phyloP scores from a whole-genome alignment of 2,329 filamentous ascomycete species.

The Calonectria fujianensis region DNA sequence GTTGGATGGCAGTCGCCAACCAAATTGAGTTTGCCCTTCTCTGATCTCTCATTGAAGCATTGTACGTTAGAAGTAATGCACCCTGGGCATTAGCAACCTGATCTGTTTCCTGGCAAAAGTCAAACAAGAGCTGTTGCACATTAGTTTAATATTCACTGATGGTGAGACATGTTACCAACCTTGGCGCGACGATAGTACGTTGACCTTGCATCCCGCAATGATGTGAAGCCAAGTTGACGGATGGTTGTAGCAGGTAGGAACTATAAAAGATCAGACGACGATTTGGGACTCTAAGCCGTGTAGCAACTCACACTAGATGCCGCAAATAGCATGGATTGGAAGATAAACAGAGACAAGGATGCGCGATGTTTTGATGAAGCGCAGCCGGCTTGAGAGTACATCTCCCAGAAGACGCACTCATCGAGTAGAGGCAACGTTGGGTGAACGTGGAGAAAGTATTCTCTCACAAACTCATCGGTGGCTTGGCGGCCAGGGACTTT shows the following conservation, averaged over 20 bases:
- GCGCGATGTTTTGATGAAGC: not conserved
- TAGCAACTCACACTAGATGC: conserved; percentile 37
- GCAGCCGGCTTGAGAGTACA: conserved; percentile 18
- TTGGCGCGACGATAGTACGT: conserved; percentile 45
- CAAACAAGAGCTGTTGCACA: conserved; percentile 37
- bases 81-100: conserved; percentile 37
- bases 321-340: conserved; percentile 45
- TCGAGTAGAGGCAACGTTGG: conserved; percentile 39
- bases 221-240: conserved; percentile 38
- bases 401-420: conserved; percentile 40
- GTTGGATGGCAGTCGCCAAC: conserved; percentile 43
- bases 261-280: conserved; percentile 22
- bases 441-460: conserved; percentile 45
- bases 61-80: conserved; percentile 39
- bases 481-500: conserved; percentile 37
- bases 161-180: not conserved
- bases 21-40: conserved; percentile 43
- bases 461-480: conserved; percentile 39
- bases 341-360: conserved; percentile 36
- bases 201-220: conserved; percentile 32
- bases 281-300: fast-evolving
- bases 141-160: not conserved
- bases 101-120: conserved; percentile 37
- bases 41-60: conserved; percentile 40
- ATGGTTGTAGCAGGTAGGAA: conserved; percentile 36